phyloP scores from a whole-genome alignment of 306 rosid genomes.

The Hippophae rhamnoides region DNA sequence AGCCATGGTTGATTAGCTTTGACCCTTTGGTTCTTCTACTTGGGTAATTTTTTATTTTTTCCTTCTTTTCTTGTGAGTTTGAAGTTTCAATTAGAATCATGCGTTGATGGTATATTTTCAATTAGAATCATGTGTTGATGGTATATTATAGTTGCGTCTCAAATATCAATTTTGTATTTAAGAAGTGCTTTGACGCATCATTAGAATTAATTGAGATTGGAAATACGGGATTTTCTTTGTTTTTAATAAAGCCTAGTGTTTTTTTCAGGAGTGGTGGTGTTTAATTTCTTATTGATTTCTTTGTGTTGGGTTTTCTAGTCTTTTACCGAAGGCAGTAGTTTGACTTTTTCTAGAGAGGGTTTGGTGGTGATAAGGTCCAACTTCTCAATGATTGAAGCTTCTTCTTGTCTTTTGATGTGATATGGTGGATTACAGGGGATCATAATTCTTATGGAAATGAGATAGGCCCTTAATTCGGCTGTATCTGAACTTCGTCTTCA shows the following conservation, averaged over 20 bases:
- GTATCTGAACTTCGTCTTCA: constrained; percentile 18
- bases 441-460: constrained; percentile 36
- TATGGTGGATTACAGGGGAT: constrained; percentile 28
- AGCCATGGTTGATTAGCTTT: not conserved
- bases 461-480: constrained; percentile 22
- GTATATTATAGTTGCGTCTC: no score
- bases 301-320: constrained; percentile 51
- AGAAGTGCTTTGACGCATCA: not conserved
- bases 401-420: constrained; percentile 23
- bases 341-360: constrained; percentile 20
- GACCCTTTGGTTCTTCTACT: constrained; percentile 2
- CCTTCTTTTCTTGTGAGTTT: constrained; percentile 12
- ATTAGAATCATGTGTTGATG: no score
- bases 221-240: not conserved
- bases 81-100: constrained; percentile 6
- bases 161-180: no score
- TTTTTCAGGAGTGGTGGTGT: no score
- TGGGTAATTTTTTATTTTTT: constrained; percentile 1
- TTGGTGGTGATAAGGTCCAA: constrained; percentile 23
- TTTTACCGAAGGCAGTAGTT: constrained; percentile 55
- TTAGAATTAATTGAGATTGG: constrained; percentile 13
- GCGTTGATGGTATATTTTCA: not conserved
- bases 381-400: constrained; percentile 7
- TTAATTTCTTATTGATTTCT: constrained; percentile 21
- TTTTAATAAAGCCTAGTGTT: no score